Evolutionary conservation across 2,329 filamentous ascomycete species (phyloP).

Genomic region (Hypoxylon sp.): DNA sequence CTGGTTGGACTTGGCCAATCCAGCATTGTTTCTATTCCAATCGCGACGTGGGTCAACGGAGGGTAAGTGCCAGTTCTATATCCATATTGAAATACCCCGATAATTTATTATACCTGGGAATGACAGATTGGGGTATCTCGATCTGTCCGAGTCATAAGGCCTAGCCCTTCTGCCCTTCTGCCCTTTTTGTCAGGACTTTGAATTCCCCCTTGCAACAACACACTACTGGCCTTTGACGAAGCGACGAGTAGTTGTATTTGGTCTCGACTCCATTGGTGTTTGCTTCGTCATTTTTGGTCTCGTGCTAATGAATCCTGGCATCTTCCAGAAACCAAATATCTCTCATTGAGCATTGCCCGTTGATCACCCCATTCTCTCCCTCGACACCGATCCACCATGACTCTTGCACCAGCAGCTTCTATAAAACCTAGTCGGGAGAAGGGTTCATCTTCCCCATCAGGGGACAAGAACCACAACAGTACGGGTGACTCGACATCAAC

Average conservation of each 20-base stretch:
- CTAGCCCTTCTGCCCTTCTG: slow-evolving; percentile 3
- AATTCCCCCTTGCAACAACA: slow-evolving; percentile 10
- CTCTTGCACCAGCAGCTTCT: slow-evolving; percentile 50
- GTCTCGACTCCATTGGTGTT: slow-evolving; percentile 15
- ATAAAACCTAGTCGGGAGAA: slow-evolving; percentile 48
- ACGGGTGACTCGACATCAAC: slow-evolving; percentile 53
- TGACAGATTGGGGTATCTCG: slow-evolving; percentile 25
- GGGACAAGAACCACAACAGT: slow-evolving; percentile 38
- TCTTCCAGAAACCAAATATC: slow-evolving; percentile 43
- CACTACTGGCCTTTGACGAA: neutral
- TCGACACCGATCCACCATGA: slow-evolving; percentile 45
- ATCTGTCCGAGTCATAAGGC: slow-evolving; percentile 27
- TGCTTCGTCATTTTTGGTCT: slow-evolving; percentile 42
- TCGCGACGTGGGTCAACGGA: slow-evolving; percentile 28
- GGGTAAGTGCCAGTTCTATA: slow-evolving; percentile 37
- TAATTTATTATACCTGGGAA: slow-evolving; percentile 38
- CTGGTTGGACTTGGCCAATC: slow-evolving; percentile 33
- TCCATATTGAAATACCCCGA: slow-evolving; percentile 40
- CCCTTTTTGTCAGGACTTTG: slow-evolving; percentile 20
- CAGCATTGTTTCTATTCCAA: slow-evolving; percentile 21
- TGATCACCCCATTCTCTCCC: slow-evolving; percentile 41
- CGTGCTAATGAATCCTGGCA: slow-evolving; percentile 46
- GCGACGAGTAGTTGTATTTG: slow-evolving; percentile 7
- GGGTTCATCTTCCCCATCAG: slow-evolving; percentile 45
- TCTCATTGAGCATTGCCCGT: slow-evolving; percentile 37